Conservation (phyloP, 2,329 filamentous ascomycete species). For the Cytospora chrysosperma region DNA sequence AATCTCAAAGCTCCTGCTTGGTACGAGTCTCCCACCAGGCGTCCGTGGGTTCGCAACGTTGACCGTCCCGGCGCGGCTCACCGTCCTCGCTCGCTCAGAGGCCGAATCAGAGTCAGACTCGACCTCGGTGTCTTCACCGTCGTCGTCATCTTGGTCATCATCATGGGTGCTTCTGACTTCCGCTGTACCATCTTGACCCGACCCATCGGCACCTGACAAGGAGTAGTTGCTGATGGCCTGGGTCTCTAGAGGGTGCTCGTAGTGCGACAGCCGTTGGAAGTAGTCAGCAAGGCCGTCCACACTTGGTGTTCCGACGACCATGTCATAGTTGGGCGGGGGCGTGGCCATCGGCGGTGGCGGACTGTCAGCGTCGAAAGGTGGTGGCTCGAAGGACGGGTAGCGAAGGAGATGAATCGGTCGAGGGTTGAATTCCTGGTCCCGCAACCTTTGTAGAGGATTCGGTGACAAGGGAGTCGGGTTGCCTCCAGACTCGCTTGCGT, state of each 20-base stretch:
- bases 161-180: background rate
- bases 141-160: conserved; percentile 37
- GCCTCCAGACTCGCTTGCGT: conserved; percentile 19
- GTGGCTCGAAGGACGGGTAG: conserved; percentile 82
- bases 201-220: conserved; percentile 2
- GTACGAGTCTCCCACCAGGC: conserved; percentile 51
- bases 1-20: conserved; percentile 58
- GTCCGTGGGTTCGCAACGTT: conserved; percentile 58
- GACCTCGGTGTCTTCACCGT: conserved; percentile 39
- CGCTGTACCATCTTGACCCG: conserved; percentile 3
- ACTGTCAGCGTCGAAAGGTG: conserved; percentile 78
- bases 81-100: conserved; percentile 41
- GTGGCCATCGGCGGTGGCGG: conserved; percentile 68
- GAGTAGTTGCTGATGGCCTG: conserved; percentile 3
- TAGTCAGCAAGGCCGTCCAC: conserved; percentile 79
- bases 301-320: conserved; percentile 68
- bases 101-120: conserved; percentile 38
- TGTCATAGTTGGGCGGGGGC: conserved; percentile 82
- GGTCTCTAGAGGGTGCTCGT: conserved; percentile 45
- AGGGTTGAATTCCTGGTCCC: conserved; percentile 37
- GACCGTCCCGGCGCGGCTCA: conserved; percentile 53
- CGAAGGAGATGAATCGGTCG: conserved; percentile 84
- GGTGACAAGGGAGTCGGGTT: conserved; percentile 27
- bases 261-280: conserved; percentile 75
- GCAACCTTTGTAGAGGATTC: conserved; percentile 39